These are phyloP conservation scores for Ustilaginoidea virens DNA, from an alignment of 2,329 filamentous ascomycete genomes.

Conservation along the genomic window DNA sequence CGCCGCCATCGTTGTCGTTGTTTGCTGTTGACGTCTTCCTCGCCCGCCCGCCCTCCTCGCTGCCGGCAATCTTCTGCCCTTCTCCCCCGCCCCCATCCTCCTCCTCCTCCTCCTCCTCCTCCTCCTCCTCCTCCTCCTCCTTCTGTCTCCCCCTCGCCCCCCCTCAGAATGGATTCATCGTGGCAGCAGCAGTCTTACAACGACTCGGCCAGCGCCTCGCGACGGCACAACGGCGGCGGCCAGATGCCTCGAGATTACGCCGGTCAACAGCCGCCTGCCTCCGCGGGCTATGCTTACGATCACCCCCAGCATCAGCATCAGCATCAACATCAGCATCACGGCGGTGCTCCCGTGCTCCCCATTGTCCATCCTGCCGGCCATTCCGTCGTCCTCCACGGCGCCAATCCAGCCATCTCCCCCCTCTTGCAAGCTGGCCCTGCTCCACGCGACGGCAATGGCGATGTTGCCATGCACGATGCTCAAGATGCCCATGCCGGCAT, in stretches of 20 bases:
- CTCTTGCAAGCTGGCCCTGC: constrained; percentile 37
- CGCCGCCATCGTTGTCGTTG: constrained; percentile 3
- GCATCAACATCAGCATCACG: constrained; percentile 55
- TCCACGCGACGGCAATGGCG: constrained; percentile 56
- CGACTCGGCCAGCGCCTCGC: constrained; percentile 46
- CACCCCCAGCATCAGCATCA: constrained; percentile 59
- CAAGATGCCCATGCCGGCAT: constrained; percentile 69
- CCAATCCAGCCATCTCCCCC: constrained; percentile 38
- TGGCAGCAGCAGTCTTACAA: constrained; percentile 46
- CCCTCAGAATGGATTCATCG: constrained; percentile 33
- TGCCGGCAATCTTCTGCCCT: background rate
- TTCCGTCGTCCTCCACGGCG: constrained; percentile 13
- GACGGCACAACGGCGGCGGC: constrained; percentile 43
- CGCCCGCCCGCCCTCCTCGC: constrained; percentile 4
- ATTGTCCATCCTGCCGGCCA: constrained; percentile 17
- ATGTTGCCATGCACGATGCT: constrained; percentile 75
- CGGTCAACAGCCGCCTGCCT: constrained; percentile 12
- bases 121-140: constrained; percentile 8
- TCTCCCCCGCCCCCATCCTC: constrained; percentile 2
- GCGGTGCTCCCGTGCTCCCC: constrained; percentile 16
- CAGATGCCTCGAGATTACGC: constrained; percentile 34
- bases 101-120: constrained; percentile 2
- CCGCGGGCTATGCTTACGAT: constrained; percentile 33
- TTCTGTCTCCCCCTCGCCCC: constrained; percentile 8
- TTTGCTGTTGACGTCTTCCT: too few species aligned